Base-by-base conservation (phyloP, 2,329 filamentous ascomycete genomes). In the Hymenoscyphus albidus region DNA sequence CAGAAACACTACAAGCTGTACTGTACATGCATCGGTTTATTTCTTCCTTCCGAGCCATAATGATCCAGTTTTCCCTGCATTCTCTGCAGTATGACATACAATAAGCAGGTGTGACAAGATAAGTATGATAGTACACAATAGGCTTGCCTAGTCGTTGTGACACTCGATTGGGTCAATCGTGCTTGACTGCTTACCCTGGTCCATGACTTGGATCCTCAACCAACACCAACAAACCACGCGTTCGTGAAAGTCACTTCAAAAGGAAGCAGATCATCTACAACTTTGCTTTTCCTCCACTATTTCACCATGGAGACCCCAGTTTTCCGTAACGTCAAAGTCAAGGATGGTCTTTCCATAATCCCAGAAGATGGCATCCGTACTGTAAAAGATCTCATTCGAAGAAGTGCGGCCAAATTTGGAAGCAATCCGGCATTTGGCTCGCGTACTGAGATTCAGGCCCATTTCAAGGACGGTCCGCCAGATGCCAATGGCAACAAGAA, bases 401-500 rank as follows among this genome's bases (percentile, higher is more conserved):
- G 55, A 57, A 38, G 31, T 38, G 55, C 55, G 6, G 32, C 31
- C 9, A 57, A 57, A 10, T 57, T 57, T 57, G 31, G 55, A 57
- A 57, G n/a, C 55, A 57, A 57, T 3, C 55, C 27, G 14, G 55
- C 55, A 16, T 31, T 57, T 31, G 55, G 32, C 31, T 35, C n/a
- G 12, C 55, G 55, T 57, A 57, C 55, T n/a, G 55, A 57, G 55
- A 38, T 57, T 57, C 55, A 14, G 12, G 35, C 31, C 27, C 55
- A 57, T 38, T 5, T 57, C 31, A 57, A 38, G 55, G 55, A 57
- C 12, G 55, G 55, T 18, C 27, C 31, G 5, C 22, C 14, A 38
- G 55, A 57, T 57, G 55, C 55, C 16, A 38, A 57, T 57, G 55
- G 55, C 13, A 38, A 57, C 55, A 38, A 57, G 55, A 57, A 57